Base-by-base conservation (phyloP, 2,329 filamentous ascomycete genomes). In the Macrophomina tecta region DNA sequence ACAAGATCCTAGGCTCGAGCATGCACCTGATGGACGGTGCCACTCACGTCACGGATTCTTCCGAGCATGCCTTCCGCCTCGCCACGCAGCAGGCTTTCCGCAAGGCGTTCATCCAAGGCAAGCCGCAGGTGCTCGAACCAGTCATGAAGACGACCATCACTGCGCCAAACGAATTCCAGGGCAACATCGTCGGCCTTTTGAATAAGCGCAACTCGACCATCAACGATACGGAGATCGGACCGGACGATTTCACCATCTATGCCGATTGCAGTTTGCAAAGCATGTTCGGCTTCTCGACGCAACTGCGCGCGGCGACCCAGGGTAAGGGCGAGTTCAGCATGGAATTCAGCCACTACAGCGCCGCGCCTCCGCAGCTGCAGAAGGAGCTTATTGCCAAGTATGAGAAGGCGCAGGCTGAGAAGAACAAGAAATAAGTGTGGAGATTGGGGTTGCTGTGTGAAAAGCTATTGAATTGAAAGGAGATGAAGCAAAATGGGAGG, bases 131-230 rank as follows among this genome's bases (percentile, higher is more conserved):
- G 9, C 88, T 99, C 42, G 95, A 99, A 81, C 95, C 95, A 5
- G 82, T 99, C 65, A 99, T 99, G 95, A 98, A 97, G 86, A 97
- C 93, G 0, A 94, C 93, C 69, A 93, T 99, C 74, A 97, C 93
- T 38, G 94, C 95, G 0, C 95, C 95, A 55, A 93, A 91, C 75
- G 95, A 99, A 84, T 99, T 98, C 85, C 95, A 99, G 82, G 95
- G 95, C 76, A 94, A 93, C 77, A 91, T 99, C 71, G 92, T 98
- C 66, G 94, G 93, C 74, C 83, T 99, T 60, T 86, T 99, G 83
- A 99, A 98, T 84, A 99, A 99, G 88, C 90, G 95, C 70, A 95
- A 93, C 75, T 93, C 94, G 42, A 91, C 93, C 61, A 98, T 99
- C 74, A 91, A 93, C 77, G 95, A 99, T 75, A 97, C 94, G 5